These are phyloP conservation scores for Pseudogymnoascus sp. DNA, from an alignment of 2,329 filamentous ascomycete genomes.

Conservation along the genomic window DNA sequence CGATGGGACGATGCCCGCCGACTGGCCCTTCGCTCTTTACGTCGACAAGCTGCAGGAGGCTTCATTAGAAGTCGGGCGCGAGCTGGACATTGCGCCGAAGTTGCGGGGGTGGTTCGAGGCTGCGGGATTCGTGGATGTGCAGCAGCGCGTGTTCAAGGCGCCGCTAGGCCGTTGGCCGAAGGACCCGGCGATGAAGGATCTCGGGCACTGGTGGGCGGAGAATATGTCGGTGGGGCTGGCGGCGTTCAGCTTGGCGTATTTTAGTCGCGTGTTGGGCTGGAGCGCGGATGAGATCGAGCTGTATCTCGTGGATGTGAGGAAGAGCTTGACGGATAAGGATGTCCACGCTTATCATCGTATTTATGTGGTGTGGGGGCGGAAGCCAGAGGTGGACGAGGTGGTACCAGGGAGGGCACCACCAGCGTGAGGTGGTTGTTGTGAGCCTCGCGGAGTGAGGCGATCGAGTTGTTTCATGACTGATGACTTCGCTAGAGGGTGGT, in stretches of 20 bases:
- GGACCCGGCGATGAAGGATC: conserved; percentile 16
- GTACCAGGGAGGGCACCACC: neutral
- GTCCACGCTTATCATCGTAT: conserved; percentile 25
- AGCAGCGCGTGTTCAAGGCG: conserved; percentile 32
- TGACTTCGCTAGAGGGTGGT: conserved; percentile 2
- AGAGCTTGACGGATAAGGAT: conserved; percentile 19
- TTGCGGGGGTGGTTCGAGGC: conserved; percentile 19
- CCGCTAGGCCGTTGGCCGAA: conserved; percentile 46
- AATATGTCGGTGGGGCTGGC: conserved; percentile 22
- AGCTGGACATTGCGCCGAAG: conserved; percentile 23
- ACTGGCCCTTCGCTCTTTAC: conserved; percentile 34
- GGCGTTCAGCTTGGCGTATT: conserved; percentile 23
- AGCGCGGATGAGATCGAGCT: conserved; percentile 26
- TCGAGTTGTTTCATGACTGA: neutral
- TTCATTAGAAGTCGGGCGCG: conserved; percentile 21
- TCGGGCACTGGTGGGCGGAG: conserved; percentile 20
- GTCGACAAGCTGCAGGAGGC: conserved; percentile 30
- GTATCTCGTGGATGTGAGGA: conserved; percentile 18
- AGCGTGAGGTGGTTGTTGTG: neutral
- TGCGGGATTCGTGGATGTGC: conserved; percentile 26
- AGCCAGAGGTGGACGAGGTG: conserved; percentile 10
- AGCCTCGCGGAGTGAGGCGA: neutral
- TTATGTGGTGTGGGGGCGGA: conserved; percentile 25
- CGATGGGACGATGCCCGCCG: conserved; percentile 35
- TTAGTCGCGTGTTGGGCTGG: conserved; percentile 23